Conservation (phyloP, 139 green algal species). For the Asterochloris erici region DNA sequence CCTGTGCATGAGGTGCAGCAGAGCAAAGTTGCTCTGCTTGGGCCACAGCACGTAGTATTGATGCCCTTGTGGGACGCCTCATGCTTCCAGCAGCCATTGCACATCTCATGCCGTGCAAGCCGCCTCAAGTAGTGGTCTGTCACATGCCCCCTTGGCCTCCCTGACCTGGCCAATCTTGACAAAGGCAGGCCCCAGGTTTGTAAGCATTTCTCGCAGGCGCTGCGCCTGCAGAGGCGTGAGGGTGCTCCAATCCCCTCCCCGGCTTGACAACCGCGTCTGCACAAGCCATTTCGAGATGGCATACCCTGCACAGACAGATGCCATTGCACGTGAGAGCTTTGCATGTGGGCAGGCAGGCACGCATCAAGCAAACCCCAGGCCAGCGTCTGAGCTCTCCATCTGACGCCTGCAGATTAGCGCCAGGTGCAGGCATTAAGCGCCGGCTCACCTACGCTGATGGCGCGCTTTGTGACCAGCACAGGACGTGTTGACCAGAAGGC, state of each 20-base stretch:
- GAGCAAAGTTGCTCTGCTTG: too few relatives aligned
- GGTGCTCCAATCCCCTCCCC: neutral
- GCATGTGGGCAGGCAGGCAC: neutral
- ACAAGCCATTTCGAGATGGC: constrained; percentile 1
- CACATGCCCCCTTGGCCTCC: too few relatives aligned
- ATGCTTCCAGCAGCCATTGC: too few relatives aligned
- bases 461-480: constrained; percentile 15
- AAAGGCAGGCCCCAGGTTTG: constrained; percentile 75
- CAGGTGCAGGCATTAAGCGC: neutral
- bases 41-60: too few relatives aligned
- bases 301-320: neutral
- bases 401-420: neutral
- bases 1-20: too few relatives aligned
- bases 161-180: constrained; percentile 83
- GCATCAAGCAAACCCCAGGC: neutral
- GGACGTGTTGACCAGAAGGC: constrained; percentile 33
- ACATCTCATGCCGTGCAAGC: too few relatives aligned
- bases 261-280: neutral
- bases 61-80: too few relatives aligned
- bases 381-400: neutral
- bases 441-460: constrained; percentile 14
- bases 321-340: neutral
- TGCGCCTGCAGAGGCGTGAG: constrained; percentile 26
- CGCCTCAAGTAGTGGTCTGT: too few relatives aligned
- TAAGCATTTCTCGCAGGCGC: constrained; percentile 52